phyloP scores from a whole-genome alignment of 331 rosid species.

The Dryas integrifolia region DNA sequence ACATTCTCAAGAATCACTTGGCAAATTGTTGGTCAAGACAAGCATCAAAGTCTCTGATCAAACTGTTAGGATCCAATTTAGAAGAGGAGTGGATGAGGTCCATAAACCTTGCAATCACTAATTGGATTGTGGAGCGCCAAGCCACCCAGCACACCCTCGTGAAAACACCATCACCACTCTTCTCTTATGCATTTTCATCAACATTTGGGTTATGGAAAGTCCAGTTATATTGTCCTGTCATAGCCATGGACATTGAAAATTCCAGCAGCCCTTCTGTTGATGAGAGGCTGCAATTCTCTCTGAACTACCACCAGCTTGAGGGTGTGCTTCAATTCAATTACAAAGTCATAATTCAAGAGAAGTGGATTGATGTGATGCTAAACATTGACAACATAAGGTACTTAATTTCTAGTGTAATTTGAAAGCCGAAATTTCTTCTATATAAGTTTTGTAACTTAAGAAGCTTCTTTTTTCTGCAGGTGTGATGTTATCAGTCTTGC shows the following conservation, averaged over 20 bases:
- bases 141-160: constrained; percentile 28
- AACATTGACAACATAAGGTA: constrained; percentile 86
- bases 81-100: constrained; percentile 94
- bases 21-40: constrained; percentile 43
- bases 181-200: constrained; percentile 63
- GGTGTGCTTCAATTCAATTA: constrained; percentile 78
- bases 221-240: constrained; percentile 76
- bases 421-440: not conserved
- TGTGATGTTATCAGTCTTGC: constrained; percentile 68
- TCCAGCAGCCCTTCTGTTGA: constrained; percentile 45
- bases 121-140: constrained; percentile 64
- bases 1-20: constrained; percentile 46
- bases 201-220: constrained; percentile 74
- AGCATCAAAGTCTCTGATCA: constrained; percentile 59
- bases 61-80: constrained; percentile 66
- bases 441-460: not conserved
- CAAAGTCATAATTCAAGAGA: constrained; percentile 45
- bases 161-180: constrained; percentile 63
- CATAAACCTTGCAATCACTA: constrained; percentile 69
- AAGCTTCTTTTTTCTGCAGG: constrained; percentile 27
- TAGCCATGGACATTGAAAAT: constrained; percentile 57
- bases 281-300: constrained; percentile 67
- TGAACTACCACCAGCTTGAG: constrained; percentile 76
- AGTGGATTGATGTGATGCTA: constrained; percentile 64
- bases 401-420: not conserved